A percentile compares a stretch with the other conserved stretches of the same genome.
phyloP scores from a whole-genome alignment of 495 filamentous ascomycete genomes.

The Penicillium atrosanguineum region DNA sequence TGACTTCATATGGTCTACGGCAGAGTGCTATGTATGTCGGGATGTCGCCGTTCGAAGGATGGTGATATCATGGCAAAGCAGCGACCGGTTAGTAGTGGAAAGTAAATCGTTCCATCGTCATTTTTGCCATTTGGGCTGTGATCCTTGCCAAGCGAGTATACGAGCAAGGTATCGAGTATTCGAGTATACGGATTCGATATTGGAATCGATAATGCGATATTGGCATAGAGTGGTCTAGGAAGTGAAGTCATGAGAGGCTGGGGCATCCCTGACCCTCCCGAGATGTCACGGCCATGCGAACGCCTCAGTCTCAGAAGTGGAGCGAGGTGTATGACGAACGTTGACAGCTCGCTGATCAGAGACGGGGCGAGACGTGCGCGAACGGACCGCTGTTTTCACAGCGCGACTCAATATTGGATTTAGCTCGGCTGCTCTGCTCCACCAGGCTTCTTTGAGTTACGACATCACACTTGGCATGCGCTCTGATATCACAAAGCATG shows the following conservation, averaged over 20 bases:
- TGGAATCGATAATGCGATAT: neutral
- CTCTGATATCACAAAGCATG: conserved; percentile 13
- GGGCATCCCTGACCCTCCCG: neutral
- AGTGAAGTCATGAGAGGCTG: neutral
- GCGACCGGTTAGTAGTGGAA: neutral
- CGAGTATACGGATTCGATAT: neutral
- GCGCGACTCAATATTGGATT: neutral
- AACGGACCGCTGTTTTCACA: conserved; percentile 1
- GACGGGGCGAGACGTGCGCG: neutral
- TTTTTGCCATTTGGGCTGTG: neutral
- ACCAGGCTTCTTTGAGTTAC: conserved; percentile 4
- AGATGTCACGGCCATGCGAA: neutral
- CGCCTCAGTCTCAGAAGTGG: neutral
- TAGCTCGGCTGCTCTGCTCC: neutral
- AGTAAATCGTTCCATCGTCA: neutral
- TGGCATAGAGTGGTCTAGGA: neutral
- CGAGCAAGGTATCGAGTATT: neutral
- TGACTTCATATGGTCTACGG: conserved; percentile 1
- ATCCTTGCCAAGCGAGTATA: neutral
- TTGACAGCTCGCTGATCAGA: neutral
- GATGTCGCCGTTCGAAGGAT: neutral
- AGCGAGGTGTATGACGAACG: neutral
- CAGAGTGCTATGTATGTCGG: neutral
- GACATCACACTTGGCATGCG: conserved; percentile 3
- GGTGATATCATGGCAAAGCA: conserved; percentile 7